Base-by-base conservation (phyloP, 2,329 filamentous ascomycete genomes). In the Cryphonectria nitschkei region DNA sequence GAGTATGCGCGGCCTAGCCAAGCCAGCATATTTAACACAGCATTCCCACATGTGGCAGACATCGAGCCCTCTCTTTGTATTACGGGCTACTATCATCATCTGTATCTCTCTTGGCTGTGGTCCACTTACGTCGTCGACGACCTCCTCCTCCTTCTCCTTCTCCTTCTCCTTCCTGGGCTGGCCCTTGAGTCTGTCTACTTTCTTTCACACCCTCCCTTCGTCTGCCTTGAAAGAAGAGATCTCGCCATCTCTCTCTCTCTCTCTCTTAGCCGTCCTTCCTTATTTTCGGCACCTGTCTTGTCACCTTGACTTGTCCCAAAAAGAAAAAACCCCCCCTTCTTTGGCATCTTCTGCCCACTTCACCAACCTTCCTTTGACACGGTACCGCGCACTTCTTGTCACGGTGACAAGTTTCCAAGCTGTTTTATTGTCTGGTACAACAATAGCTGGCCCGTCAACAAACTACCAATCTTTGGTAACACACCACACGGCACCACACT, bases 261-360 rank as follows among this genome's bases (percentile, higher is more conserved):
- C 26, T 26, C 26, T 61, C 58, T 61, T 61, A 73, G 73, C 75
- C 75, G 77, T 80, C 79, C 69, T 74, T 81, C 79, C 73, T 80
- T 46, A 46, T 46, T 46, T 14, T 80, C 77, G 71, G 75, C 75
- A 14, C 32, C 2, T 75, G 72, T 75, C 43, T 19, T 70, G 63
- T 68, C 46, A 60, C 29, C 70, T 67, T 63, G 56, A 46, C 61
- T 69, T 67, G 54, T 46, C 52, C 34, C 34, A 37, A 9, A 37
- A 14, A 34, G 29, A 6, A 39, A 39, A 7, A 0, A 1, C 50
- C 34, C 46, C 54, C 39, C 58, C 54, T 69, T 32, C 68, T 58
- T 63, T n/a, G 46, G 46, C 46, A 50, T 50, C 46, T 74, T 70
- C 52, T 73, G 68, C 68, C 65, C 29, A 68, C 72, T 61, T 67